Percentiles rank a stretch among this genome's conserved stretches.
Conservation (phyloP, 2,329 filamentous ascomycete genomes). For the Falciphora oryzae region DNA sequence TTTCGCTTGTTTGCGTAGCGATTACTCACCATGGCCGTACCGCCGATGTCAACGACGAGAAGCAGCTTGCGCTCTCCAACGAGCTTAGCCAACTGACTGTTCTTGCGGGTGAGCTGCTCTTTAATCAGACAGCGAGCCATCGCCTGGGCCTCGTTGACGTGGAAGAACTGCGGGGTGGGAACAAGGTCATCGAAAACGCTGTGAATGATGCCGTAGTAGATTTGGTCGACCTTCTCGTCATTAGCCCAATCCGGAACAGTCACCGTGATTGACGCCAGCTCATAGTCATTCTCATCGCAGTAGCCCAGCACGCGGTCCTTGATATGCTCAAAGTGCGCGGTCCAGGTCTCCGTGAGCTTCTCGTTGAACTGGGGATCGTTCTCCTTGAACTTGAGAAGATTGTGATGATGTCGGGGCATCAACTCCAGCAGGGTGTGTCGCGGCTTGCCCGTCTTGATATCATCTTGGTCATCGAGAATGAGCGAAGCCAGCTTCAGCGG, state of each 20-base stretch:
- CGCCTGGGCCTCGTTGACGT: constrained; percentile 3
- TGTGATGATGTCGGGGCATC: neutral
- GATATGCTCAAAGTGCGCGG: neutral
- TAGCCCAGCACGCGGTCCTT: neutral
- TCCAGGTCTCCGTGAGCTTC: neutral
- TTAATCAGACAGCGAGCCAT: constrained; percentile 5
- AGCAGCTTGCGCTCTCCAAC: neutral
- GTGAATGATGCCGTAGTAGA: neutral
- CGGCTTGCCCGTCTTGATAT: neutral
- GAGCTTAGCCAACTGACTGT: neutral
- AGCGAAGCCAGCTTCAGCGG: neutral
- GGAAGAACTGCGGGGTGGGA: neutral
- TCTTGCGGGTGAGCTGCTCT: neutral
- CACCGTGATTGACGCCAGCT: neutral
- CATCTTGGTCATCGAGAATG: neutral
- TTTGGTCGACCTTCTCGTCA: constrained; percentile 4
- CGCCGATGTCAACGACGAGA: constrained; percentile 5
- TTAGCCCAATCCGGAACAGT: constrained; percentile 2
- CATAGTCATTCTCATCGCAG: neutral
- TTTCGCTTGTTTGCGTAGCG: neutral
- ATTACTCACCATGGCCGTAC: constrained; percentile 1
- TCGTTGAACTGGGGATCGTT: neutral
- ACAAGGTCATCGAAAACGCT: neutral
- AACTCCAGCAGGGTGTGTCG: neutral
- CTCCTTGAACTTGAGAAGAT: neutral